Conservation (phyloP, 768 basidiomycete genomes). For the Sistotremastrum suecicum region DNA sequence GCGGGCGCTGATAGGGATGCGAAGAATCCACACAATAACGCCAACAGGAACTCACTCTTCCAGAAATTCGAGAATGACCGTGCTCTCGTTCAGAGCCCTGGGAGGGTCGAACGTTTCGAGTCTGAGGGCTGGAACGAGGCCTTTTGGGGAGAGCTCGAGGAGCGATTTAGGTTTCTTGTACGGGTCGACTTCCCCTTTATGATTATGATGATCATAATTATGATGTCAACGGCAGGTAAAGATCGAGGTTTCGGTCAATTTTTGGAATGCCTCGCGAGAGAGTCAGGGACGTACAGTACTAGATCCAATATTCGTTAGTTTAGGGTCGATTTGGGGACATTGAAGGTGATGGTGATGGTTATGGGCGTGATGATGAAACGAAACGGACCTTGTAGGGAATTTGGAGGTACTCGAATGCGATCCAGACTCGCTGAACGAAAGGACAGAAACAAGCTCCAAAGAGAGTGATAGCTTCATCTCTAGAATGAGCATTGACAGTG, state of each 20-base stretch:
- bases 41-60: slow-evolving; percentile 41
- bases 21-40: too few species aligned
- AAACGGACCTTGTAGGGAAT: slow-evolving; percentile 52
- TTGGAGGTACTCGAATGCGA: slow-evolving; percentile 51
- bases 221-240: not conserved
- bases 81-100: slow-evolving; percentile 62
- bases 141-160: slow-evolving; percentile 70
- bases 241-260: too few species aligned
- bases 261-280: too few species aligned
- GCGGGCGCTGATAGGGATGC: too few species aligned
- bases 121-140: slow-evolving; percentile 60
- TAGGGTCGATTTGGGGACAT: not conserved
- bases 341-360: not conserved
- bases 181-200: slow-evolving; percentile 62
- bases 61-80: slow-evolving; percentile 63
- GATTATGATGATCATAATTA: not conserved
- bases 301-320: not conserved
- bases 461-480: slow-evolving; percentile 41
- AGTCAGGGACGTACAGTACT: too few species aligned
- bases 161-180: slow-evolving; percentile 73
- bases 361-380: not conserved
- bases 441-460: slow-evolving; percentile 69
- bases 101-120: slow-evolving; percentile 41
- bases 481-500: slow-evolving; percentile 36
- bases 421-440: slow-evolving; percentile 75